Conservation (phyloP, 192 early-diverging fungal genomes). For the Cetraspora pellucida region DNA sequence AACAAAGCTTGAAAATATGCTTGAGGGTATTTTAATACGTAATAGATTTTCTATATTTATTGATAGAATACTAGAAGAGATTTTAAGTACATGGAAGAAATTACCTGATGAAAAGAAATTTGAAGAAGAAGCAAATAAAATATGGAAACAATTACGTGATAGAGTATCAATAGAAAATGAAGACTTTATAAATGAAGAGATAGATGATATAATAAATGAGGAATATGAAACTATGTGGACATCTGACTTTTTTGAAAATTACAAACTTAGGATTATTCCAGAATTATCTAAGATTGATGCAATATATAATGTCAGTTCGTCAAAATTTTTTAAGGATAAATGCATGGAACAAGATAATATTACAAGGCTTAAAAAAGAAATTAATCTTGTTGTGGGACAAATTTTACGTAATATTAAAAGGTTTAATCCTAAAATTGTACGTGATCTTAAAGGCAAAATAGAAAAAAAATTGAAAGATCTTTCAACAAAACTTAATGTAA, state of each 20-base stretch:
- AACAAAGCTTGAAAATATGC: not conserved
- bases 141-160: conserved; percentile 16
- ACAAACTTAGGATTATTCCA: not conserved
- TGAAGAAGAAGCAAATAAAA: conserved; percentile 1
- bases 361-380: not conserved
- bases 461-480: not conserved
- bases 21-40: conserved; percentile 9
- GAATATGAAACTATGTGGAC: not conserved
- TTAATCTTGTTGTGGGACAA: not conserved
- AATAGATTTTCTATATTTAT: conserved; percentile 7
- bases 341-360: not conserved
- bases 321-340: too few species aligned
- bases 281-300: not conserved
- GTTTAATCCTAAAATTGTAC: conserved; percentile 6
- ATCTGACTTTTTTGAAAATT: not conserved
- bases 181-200: not conserved
- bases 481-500: not conserved
- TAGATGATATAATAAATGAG: conserved; percentile 11
- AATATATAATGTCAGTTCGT: too few species aligned
- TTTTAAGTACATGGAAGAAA: not conserved
- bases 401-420: not conserved
- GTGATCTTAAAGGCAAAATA: conserved; percentile 20
- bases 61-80: not conserved
- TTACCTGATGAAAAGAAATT: conserved; percentile 4
- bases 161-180: not conserved